These are phyloP conservation scores for Chalciporus sphaerocephalus DNA, from an alignment of 768 basidiomycete species.

Conservation along the genomic window DNA sequence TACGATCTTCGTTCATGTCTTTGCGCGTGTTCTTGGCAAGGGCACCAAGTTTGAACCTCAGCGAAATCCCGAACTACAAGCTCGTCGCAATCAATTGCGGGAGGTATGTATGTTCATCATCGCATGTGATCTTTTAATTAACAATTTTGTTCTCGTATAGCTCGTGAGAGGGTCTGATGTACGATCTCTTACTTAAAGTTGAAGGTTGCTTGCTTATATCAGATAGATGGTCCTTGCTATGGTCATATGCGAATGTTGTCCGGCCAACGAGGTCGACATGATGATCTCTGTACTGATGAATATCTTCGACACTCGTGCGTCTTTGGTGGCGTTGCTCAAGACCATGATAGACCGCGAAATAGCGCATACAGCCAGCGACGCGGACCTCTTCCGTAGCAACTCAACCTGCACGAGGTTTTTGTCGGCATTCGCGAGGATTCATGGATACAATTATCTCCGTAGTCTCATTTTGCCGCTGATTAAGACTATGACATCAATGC, in stretches of 20 bases:
- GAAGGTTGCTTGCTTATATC: conserved; percentile 7
- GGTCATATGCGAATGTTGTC: conserved; percentile 85
- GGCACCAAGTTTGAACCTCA: conserved; percentile 73
- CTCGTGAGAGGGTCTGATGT: conserved; percentile 73
- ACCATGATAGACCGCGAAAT: conserved; percentile 85
- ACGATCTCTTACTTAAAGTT: conserved; percentile 23
- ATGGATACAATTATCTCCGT: conserved; percentile 89
- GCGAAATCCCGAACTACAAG: conserved; percentile 44
- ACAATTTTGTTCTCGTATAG: conserved; percentile 35
- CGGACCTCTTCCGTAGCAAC: conserved; percentile 83
- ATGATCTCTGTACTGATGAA: conserved; percentile 85
- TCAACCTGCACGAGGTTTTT: conserved; percentile 84
- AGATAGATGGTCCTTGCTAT: conserved; percentile 69
- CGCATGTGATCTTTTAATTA: conserved; percentile 2
- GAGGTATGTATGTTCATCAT: conserved; percentile 44
- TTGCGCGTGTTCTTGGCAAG: conserved; percentile 73
- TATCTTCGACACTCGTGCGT: conserved; percentile 73
- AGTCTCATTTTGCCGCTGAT: conserved; percentile 74
- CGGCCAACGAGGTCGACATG: conserved; percentile 71
- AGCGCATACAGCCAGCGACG: conserved; percentile 70
- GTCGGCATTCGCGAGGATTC: conserved; percentile 81
- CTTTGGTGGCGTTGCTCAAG: conserved; percentile 71
- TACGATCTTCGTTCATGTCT: conserved; percentile 79
- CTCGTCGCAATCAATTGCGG: conserved; percentile 49
- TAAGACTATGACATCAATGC: conserved; percentile 66